Conservation (phyloP, 179 eudicot species). For the Silene vulgaris region DNA sequence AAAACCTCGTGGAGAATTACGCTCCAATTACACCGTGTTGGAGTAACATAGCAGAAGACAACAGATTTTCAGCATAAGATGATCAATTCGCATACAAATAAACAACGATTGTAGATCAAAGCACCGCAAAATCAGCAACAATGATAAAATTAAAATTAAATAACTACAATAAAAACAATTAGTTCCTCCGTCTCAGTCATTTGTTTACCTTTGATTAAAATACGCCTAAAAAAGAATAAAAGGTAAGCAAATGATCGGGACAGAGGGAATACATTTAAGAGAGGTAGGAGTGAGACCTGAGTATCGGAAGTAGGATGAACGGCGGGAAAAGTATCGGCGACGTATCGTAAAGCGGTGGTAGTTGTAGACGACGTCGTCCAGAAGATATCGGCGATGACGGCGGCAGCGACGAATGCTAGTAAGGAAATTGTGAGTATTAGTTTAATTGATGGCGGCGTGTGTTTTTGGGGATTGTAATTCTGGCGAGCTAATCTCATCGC, state of each 20-base stretch:
- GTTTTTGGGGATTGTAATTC: conserved; percentile 9
- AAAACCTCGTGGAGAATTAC: too few relatives aligned
- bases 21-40: too few relatives aligned
- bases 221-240: too few relatives aligned
- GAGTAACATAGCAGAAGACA: not conserved
- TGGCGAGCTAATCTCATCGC: conserved; percentile 42
- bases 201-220: too few relatives aligned
- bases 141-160: too few relatives aligned
- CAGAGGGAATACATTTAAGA: not conserved
- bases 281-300: conserved; percentile 22
- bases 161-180: not conserved
- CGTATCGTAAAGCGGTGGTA: conserved; percentile 34
- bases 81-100: too few relatives aligned
- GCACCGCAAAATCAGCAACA: too few relatives aligned
- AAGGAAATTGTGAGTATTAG: conserved; percentile 34
- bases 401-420: conserved; percentile 41
- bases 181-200: too few relatives aligned
- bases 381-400: conserved; percentile 51
- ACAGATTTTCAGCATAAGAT: not conserved
- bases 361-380: conserved; percentile 80
- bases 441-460: conserved; percentile 22
- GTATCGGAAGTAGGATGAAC: conserved; percentile 17
- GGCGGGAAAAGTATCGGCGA: conserved; percentile 29
- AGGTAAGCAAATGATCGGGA: too few relatives aligned
- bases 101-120: too few relatives aligned